Percentiles rank a stretch among this genome's conserved stretches.
phyloP scores from a whole-genome alignment of 805 yeast species.

The Wickerhamomyces tratensis region DNA sequence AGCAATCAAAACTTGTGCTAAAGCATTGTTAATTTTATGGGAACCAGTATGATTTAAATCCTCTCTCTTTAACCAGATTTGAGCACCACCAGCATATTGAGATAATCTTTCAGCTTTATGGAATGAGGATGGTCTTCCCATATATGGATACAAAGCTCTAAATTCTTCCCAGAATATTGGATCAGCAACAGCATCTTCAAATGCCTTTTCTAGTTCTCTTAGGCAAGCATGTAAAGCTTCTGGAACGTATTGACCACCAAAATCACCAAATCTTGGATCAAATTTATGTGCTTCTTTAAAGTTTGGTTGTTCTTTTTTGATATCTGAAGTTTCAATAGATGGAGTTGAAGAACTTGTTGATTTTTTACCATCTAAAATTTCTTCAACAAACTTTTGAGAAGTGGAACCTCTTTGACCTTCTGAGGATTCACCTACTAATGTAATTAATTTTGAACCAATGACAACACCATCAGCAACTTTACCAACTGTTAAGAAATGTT shows the following conservation, averaged over 20 bases:
- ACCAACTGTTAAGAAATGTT: slow-evolving; percentile 78
- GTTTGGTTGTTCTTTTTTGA: slow-evolving; percentile 19
- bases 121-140: slow-evolving; percentile 92
- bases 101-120: slow-evolving; percentile 87
- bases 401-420: slow-evolving; percentile 48
- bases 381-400: slow-evolving; percentile 59
- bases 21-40: slow-evolving; percentile 77
- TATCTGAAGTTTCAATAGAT: slow-evolving; percentile 5
- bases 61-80: slow-evolving; percentile 97
- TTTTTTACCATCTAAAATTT: slow-evolving; percentile 55
- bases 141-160: slow-evolving; percentile 73
- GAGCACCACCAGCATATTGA: slow-evolving; percentile 88
- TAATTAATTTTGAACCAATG: slow-evolving; percentile 81
- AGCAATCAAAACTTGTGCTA: slow-evolving; percentile 75
- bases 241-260: slow-evolving; percentile 99
- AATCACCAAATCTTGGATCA: slow-evolving; percentile 80
- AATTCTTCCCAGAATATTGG: slow-evolving; percentile 92
- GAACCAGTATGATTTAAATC: slow-evolving; percentile 89
- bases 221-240: slow-evolving; percentile 91
- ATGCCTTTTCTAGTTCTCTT: slow-evolving; percentile 79
- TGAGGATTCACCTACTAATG: slow-evolving; percentile 54
- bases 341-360: slow-evolving; percentile 16
- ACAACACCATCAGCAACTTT: slow-evolving; percentile 88
- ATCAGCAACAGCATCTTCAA: slow-evolving; percentile 82
- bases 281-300: slow-evolving; percentile 57